Conservation (phyloP, 78 protist genomes). For the slime mould (Dictyostelium discoideum) region DNA sequence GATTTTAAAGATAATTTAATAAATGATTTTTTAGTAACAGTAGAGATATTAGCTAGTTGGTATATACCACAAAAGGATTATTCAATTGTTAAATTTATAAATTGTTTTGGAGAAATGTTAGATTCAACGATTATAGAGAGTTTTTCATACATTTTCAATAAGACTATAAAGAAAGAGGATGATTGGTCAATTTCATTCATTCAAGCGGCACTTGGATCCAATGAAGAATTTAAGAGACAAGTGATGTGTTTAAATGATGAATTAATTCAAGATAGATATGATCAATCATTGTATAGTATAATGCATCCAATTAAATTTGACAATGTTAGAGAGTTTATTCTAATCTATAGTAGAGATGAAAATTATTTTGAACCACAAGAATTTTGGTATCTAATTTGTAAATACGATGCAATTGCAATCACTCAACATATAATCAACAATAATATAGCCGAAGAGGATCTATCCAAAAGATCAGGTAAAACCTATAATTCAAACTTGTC, state of each 20-base stretch:
- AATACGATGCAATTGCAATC: background rate
- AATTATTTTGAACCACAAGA: background rate
- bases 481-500: background rate
- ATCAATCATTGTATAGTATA: background rate
- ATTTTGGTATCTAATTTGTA: constrained; percentile 17
- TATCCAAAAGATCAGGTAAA: background rate
- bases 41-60: background rate
- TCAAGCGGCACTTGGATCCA: background rate
- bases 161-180: constrained; percentile 2
- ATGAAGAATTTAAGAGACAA: background rate
- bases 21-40: background rate
- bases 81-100: background rate
- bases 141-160: background rate
- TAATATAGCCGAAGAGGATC: background rate
- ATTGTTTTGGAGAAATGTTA: background rate
- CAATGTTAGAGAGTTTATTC: background rate
- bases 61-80: constrained; percentile 3
- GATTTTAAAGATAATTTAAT: constrained; percentile 1
- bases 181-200: background rate
- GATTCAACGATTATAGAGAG: background rate
- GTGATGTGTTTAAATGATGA: background rate
- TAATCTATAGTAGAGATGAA: background rate
- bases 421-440: background rate
- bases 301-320: background rate
- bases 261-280: background rate